Evolutionary conservation across 2,329 filamentous ascomycete genomes (phyloP).

Genomic region (Epichloe uncinata): DNA sequence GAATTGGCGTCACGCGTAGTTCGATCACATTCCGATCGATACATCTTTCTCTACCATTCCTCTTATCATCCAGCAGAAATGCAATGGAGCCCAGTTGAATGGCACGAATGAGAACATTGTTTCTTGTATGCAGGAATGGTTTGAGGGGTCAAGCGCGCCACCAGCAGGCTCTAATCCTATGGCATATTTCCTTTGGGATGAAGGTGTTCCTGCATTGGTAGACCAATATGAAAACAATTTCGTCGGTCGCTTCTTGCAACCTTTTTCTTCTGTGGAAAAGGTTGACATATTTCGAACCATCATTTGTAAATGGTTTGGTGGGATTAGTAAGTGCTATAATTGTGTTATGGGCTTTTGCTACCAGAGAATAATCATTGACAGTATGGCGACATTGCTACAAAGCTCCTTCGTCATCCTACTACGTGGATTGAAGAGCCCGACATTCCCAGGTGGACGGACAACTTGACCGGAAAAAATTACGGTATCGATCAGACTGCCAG

Average conservation of each 20-base stretch:
- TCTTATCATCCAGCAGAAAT: slow-evolving; percentile 3
- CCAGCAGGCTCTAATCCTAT: background rate
- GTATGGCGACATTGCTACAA: slow-evolving; percentile 4
- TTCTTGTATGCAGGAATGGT: background rate
- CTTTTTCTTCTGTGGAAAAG: background rate
- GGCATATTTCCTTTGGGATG: slow-evolving; percentile 4
- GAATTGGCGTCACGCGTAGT: background rate
- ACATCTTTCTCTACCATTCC: slow-evolving; percentile 2
- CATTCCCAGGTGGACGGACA: slow-evolving; percentile 1
- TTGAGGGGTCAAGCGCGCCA: background rate
- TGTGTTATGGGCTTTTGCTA: background rate
- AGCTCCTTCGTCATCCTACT: slow-evolving; percentile 1
- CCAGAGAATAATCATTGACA: background rate
- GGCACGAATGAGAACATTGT: slow-evolving; percentile 1
- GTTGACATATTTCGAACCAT: slow-evolving; percentile 4
- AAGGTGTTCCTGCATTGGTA: slow-evolving; percentile 2
- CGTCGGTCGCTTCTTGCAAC: background rate
- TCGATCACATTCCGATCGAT: background rate
- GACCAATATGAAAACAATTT: slow-evolving; percentile 1
- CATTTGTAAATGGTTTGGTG: slow-evolving; percentile 5
- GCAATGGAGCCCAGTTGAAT: slow-evolving; percentile 1
- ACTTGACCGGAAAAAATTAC: background rate
- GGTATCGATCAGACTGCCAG: background rate
- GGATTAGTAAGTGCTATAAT: background rate
- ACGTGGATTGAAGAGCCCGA: slow-evolving; percentile 1